Percentiles rank a stretch among this genome's conserved stretches.
Evolutionary conservation across 2,329 filamentous ascomycete genomes (phyloP).

Genomic region (Allantophomopsis lycopodina): DNA sequence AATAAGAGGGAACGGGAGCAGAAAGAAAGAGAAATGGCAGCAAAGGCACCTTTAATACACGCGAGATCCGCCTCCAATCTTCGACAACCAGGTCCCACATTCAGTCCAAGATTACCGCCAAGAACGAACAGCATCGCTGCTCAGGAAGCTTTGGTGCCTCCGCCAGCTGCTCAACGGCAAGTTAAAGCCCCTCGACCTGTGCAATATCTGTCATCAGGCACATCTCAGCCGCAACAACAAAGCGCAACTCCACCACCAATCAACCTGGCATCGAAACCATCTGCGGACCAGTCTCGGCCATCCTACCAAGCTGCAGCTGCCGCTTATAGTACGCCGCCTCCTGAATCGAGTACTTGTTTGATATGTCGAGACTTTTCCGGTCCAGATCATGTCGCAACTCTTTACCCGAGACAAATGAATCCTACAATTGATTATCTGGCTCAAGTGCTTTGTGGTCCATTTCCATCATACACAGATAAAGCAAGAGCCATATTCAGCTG

Average conservation of each 20-base stretch:
- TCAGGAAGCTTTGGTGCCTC: conserved; percentile 22
- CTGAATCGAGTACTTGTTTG: conserved; percentile 37
- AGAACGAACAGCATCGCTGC: conserved; percentile 6
- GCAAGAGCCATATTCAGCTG: conserved; percentile 87
- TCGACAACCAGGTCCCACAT: conserved; percentile 10
- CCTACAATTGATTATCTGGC: conserved; percentile 58
- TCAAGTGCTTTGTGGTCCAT: conserved; percentile 62
- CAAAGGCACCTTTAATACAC: conserved; percentile 18
- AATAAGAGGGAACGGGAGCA: conserved; percentile 30
- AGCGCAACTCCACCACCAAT: background rate
- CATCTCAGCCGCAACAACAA: conserved; percentile 24
- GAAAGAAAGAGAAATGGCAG: conserved; percentile 25
- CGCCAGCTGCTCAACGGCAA: background rate
- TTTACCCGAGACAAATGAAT: conserved; percentile 59
- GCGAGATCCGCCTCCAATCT: conserved; percentile 24
- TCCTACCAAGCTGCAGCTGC: conserved; percentile 6
- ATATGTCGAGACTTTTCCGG: conserved; percentile 78
- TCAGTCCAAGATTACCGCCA: conserved; percentile 13
- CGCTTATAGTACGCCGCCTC: conserved; percentile 7
- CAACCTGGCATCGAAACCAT: conserved; percentile 12
- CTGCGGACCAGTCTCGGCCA: conserved; percentile 32
- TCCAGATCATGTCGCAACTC: conserved; percentile 65
- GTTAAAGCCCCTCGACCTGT: conserved; percentile 10
- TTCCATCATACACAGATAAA: conserved; percentile 76
- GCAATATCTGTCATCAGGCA: conserved; percentile 13